phyloP scores from a whole-genome alignment of 179 eudicot genomes.

The Spinacia oleracea region DNA sequence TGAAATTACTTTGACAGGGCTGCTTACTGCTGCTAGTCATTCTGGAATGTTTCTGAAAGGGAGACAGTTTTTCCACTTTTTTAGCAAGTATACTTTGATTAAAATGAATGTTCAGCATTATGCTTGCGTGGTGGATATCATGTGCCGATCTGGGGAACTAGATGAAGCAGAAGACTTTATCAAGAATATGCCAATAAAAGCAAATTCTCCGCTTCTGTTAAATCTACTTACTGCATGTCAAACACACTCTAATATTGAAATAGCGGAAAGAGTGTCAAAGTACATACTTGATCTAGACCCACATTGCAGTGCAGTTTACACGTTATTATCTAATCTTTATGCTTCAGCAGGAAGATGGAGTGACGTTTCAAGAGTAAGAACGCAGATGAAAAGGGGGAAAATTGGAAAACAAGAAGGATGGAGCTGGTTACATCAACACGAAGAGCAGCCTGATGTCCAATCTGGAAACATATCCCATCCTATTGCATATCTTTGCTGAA shows the following conservation, averaged over 20 bases:
- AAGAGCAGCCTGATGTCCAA: slow-evolving; percentile 35
- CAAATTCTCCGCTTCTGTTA: slow-evolving; percentile 56
- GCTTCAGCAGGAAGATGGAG: slow-evolving; percentile 71
- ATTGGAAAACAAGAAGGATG: slow-evolving; percentile 50
- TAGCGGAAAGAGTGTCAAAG: slow-evolving; percentile 65
- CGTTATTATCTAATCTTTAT: slow-evolving; percentile 70
- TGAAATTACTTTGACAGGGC: slow-evolving; percentile 73
- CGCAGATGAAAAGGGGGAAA: slow-evolving; percentile 54
- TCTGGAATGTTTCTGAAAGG: slow-evolving; percentile 63
- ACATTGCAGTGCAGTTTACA: slow-evolving; percentile 62
- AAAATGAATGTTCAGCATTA: slow-evolving; percentile 68
- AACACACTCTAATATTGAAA: slow-evolving; percentile 47
- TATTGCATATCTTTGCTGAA: slow-evolving; percentile 27
- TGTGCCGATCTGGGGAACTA: slow-evolving; percentile 66
- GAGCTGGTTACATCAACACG: slow-evolving; percentile 63
- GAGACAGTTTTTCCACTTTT: slow-evolving; percentile 43
- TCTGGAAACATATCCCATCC: slow-evolving; percentile 40
- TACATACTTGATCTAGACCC: slow-evolving; percentile 51
- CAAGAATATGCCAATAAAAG: slow-evolving; percentile 54
- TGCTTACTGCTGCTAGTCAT: slow-evolving; percentile 69
- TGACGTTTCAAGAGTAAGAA: slow-evolving; percentile 69
- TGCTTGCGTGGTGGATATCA: slow-evolving; percentile 73
- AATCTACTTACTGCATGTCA: slow-evolving; percentile 66
- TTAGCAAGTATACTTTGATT: slow-evolving; percentile 26
- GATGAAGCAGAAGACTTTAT: slow-evolving; percentile 74